phyloP scores from a whole-genome alignment of 305 asterid genomes.

The Stenogyne calaminthoides region DNA sequence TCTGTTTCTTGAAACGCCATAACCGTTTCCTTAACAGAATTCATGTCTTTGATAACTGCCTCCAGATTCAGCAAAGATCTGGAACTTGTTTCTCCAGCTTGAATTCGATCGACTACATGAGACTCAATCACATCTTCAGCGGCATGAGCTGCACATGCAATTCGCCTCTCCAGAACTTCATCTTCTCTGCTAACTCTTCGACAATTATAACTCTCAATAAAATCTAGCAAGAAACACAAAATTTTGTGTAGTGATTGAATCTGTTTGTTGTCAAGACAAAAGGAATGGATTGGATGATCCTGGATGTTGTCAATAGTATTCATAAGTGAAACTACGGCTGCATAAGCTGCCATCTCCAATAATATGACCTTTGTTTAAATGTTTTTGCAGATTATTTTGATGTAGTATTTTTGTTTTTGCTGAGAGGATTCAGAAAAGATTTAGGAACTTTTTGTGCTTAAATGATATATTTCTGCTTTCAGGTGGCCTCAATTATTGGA shows the following conservation, averaged over 20 bases:
- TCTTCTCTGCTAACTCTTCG: neutral
- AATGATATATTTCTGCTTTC: too few species aligned
- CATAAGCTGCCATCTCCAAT: neutral
- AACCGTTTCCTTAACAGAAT: neutral
- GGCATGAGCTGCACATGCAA: neutral
- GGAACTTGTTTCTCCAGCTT: neutral
- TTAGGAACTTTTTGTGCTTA: too few species aligned
- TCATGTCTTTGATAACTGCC: neutral
- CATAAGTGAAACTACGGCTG: neutral
- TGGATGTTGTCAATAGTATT: neutral
- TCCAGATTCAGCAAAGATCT: neutral
- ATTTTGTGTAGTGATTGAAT: too few species aligned
- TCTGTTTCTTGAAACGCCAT: neutral
- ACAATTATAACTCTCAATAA: neutral
- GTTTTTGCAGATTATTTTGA: too few species aligned
- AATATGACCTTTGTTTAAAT: too few species aligned
- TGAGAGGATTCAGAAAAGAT: neutral
- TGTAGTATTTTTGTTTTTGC: neutral
- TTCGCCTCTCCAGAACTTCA: neutral
- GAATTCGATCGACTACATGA: slow-evolving; percentile 11
- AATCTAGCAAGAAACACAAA: neutral
- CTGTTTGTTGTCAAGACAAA: too few species aligned
- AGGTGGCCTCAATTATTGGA: too few species aligned
- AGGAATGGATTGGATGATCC: neutral
- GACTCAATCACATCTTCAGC: slow-evolving; percentile 21